Evolutionary conservation across 495 filamentous ascomycete species (phyloP), one percentile per base, ranked within the genome.

Genomic region (Rostrohypoxylon terebratum): DNA sequence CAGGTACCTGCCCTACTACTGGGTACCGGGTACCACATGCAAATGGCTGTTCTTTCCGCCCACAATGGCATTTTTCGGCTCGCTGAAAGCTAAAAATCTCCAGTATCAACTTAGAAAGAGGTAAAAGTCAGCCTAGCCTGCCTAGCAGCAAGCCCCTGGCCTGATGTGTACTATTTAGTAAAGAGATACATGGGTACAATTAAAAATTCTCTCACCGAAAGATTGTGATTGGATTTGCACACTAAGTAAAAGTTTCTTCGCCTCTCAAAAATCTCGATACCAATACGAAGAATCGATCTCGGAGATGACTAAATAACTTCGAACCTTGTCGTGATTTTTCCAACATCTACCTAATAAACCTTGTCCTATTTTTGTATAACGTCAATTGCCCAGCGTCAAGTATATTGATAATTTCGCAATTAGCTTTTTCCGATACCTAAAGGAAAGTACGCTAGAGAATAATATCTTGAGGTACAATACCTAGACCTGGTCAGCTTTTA

Each of bases 1-100:
- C 61, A 73, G 60, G 70, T 73, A 73, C 69, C 57, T 72, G 66
- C 60, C 70, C 59, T 73, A 63, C 34, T 20, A 48, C 65, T 47
- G 63, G 69, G 61, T 45, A 64, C 69, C 38, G 63, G 69, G 61
- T 45, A 64, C 69, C 63, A 54, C 65, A 64, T 68, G 59, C 59
- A 47, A 54, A 65, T 60, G 38, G 44, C 55, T 45, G n/a, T 45
- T 23, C n/a, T 50, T 60, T 25, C 36, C 55, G 23, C 59, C 59
- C 59, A 44, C 48, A 38, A 53, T 47, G 34, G 25, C 45, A 25
- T 45, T 50, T 48, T 59, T 40, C 0, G 16, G 34, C 44, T 47
- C 59, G 36, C 25, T 65, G 9, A 42, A 65, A 45, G 54, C 59
- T 16, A 38, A 66, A 65, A 36, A 18, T 13, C 59, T 50, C n/a